A percentile compares a stretch with the other conserved stretches of the same genome.
Conservation (phyloP, 192 early-diverging fungal species). For the Funneliformis geosporum region DNA sequence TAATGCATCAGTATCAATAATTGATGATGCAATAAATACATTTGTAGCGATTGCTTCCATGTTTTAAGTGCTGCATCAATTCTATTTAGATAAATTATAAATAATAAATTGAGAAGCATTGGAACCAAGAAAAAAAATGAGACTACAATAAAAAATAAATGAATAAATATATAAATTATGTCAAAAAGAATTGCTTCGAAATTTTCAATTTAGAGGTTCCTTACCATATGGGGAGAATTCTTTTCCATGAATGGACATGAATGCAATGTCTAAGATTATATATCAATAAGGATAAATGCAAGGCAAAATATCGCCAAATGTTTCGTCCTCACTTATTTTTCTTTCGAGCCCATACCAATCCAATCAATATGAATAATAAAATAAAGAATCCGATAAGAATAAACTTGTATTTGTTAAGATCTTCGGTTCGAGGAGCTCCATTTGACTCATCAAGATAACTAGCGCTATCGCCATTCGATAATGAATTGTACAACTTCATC, state of each 20-base stretch:
- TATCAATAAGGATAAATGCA: neutral
- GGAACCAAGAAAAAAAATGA: neutral
- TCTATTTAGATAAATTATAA: neutral
- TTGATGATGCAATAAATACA: neutral
- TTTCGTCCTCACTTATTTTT: neutral
- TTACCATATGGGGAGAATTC: neutral
- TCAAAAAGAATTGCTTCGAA: no score
- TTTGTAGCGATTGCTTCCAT: neutral
- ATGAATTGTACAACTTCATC: neutral
- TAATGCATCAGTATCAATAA: neutral
- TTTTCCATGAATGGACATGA: neutral
- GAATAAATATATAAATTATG: no score
- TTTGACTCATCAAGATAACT: neutral
- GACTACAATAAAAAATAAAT: neutral
- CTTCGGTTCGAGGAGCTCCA: neutral
- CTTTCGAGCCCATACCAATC: neutral
- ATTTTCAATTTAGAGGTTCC: neutral
- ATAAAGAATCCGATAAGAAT: neutral
- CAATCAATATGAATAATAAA: neutral
- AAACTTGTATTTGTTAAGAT: neutral
- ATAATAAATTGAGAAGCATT: neutral
- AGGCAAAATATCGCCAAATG: neutral
- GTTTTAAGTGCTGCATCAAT: neutral
- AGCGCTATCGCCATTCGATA: neutral
- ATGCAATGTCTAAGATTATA: neutral